Conservation (phyloP, 148 eudicot species). For the Tetragonia tetragonoides region DNA sequence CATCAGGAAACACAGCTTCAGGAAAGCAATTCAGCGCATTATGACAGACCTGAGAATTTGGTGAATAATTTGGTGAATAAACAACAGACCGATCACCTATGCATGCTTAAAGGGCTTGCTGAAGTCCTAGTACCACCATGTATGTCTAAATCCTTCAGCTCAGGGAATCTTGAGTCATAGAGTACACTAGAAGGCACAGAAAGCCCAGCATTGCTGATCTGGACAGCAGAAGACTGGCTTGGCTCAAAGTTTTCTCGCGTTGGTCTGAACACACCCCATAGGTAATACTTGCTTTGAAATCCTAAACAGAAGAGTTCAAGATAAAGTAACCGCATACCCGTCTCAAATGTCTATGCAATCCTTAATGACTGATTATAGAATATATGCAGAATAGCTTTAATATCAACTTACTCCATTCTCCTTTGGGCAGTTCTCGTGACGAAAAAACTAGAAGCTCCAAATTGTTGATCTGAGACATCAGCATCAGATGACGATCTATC, state of each 20-base stretch:
- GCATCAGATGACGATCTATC: slow-evolving; percentile 21
- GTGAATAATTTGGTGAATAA: background rate
- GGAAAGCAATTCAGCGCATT: background rate
- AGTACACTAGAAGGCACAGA: background rate
- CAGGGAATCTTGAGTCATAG: background rate
- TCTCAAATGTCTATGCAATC: background rate
- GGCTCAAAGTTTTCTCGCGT: slow-evolving; percentile 4
- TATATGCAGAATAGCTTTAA: background rate
- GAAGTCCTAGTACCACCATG: background rate
- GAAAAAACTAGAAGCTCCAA: slow-evolving; percentile 37
- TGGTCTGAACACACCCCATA: slow-evolving; percentile 33
- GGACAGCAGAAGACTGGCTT: background rate
- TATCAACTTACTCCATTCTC: slow-evolving; percentile 38
- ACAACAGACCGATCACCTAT: background rate
- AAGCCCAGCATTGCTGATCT: background rate
- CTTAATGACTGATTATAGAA: no score
- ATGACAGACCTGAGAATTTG: slow-evolving; percentile 3
- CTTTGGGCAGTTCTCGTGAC: slow-evolving; percentile 32
- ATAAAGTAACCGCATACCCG: background rate
- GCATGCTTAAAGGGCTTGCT: slow-evolving; percentile 8
- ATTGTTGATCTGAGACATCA: slow-evolving; percentile 27
- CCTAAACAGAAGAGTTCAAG: slow-evolving; percentile 20
- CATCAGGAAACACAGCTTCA: background rate
- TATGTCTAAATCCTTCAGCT: background rate
- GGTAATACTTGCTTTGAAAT: slow-evolving; percentile 28